phyloP scores from a whole-genome alignment of 192 early-diverging fungal genomes.

The Coemansia sp. region DNA sequence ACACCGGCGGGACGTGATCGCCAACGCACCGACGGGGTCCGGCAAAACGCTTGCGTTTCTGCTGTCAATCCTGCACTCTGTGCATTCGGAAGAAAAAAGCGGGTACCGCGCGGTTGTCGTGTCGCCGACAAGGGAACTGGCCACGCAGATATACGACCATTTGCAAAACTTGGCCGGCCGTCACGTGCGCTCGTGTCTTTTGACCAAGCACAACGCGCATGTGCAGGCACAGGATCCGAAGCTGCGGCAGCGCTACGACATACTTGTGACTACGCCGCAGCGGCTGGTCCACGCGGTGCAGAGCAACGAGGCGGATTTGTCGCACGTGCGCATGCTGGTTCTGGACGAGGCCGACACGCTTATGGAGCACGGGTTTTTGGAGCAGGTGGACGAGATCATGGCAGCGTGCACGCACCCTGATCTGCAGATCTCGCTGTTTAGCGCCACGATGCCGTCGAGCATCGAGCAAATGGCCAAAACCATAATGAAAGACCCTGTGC shows the following conservation, averaged over 20 bases:
- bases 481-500: constrained; percentile 86
- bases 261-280: constrained; percentile 89
- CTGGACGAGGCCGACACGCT: constrained; percentile 85
- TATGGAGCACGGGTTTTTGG: constrained; percentile 79
- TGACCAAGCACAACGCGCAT: constrained; percentile 78
- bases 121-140: constrained; percentile 92
- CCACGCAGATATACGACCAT: constrained; percentile 81
- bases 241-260: constrained; percentile 76
- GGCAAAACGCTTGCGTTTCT: constrained; percentile 97
- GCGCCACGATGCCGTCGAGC: constrained; percentile 88
- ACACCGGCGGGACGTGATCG: constrained; percentile 92
- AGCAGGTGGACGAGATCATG: constrained; percentile 85
- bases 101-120: constrained; percentile 89
- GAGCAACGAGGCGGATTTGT: constrained; percentile 71
- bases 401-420: constrained; percentile 73
- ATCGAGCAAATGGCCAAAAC: constrained; percentile 89
- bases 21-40: constrained; percentile 95
- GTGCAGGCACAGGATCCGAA: constrained; percentile 62
- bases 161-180: constrained; percentile 70
- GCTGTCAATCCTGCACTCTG: constrained; percentile 83
- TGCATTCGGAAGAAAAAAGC: constrained; percentile 74
- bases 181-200: constrained; percentile 76
- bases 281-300: constrained; percentile 87
- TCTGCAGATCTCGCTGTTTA: constrained; percentile 84
- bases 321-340: constrained; percentile 69